Conservation (phyloP, 2,329 filamentous ascomycete genomes). For the Byssoonygena ceratinophila region DNA sequence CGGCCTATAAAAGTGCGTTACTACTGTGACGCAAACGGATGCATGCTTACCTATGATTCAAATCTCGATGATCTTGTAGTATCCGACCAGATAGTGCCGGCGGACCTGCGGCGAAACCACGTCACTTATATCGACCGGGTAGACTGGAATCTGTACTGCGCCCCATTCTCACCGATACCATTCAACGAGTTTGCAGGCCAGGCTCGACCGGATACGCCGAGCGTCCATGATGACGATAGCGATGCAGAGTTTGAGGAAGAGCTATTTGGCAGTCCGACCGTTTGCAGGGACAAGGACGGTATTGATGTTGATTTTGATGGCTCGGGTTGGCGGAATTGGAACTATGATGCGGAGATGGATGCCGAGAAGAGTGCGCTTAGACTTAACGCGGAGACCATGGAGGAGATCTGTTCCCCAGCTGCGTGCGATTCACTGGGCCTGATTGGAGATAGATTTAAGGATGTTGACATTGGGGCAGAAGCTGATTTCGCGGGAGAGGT, state of each 20-base stretch:
- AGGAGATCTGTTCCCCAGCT: not conserved
- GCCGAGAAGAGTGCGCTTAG: not conserved
- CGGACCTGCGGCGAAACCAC: not conserved
- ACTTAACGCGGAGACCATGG: not conserved
- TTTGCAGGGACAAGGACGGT: not conserved
- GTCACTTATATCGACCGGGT: not conserved
- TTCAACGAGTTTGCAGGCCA: not conserved
- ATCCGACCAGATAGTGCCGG: not conserved
- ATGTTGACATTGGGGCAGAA: not conserved
- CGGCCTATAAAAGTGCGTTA: not conserved
- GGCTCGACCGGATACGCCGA: not conserved
- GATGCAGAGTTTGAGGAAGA: not conserved
- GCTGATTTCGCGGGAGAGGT: not conserved
- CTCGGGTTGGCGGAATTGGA: not conserved
- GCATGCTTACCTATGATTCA: not conserved
- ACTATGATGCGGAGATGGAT: not conserved
- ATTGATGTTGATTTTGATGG: not conserved
- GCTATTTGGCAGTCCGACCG: not conserved
- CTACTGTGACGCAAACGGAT: not conserved
- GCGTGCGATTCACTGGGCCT: not conserved
- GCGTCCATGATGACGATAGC: not conserved
- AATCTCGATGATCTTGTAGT: not conserved
- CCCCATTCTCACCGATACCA: constrained; percentile 1
- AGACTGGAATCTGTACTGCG: not conserved
- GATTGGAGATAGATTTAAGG: not conserved